A percentile compares a stretch with the other conserved stretches of the same genome.
These are phyloP conservation scores for Penicillium robsamsonii DNA, from an alignment of 495 filamentous ascomycete species.

Conservation along the genomic window DNA sequence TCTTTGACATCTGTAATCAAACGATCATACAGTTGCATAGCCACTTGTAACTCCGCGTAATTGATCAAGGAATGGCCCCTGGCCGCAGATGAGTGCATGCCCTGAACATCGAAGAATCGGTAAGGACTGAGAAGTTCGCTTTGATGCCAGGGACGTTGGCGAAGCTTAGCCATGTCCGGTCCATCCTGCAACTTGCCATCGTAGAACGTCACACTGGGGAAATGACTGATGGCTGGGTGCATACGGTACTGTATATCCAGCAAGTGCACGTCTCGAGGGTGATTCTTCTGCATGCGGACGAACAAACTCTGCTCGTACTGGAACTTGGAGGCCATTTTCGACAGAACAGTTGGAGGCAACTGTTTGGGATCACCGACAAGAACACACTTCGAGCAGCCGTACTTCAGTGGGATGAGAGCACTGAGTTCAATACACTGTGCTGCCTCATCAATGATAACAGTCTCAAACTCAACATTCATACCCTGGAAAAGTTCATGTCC, in stretches of 20 bases:
- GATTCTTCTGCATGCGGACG: slow-evolving; percentile 93
- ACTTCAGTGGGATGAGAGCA: slow-evolving; percentile 94
- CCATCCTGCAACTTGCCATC: slow-evolving; percentile 84
- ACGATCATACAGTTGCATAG: slow-evolving; percentile 77
- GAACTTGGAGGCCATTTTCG: slow-evolving; percentile 85
- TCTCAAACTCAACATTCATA: slow-evolving; percentile 94
- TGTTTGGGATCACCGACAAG: slow-evolving; percentile 98
- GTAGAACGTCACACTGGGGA: slow-evolving; percentile 90
- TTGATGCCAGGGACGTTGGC: slow-evolving; percentile 79
- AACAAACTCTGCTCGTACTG: slow-evolving; percentile 98
- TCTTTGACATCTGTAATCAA: slow-evolving; percentile 67
- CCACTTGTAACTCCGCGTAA: slow-evolving; percentile 76
- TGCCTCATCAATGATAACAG: slow-evolving; percentile 96
- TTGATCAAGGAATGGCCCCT: slow-evolving; percentile 90
- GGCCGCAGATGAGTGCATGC: slow-evolving; percentile 72
- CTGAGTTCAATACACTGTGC: slow-evolving; percentile 97
- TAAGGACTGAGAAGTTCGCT: slow-evolving; percentile 82
- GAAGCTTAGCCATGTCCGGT: slow-evolving; percentile 69
- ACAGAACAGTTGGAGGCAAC: slow-evolving; percentile 91
- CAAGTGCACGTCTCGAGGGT: slow-evolving; percentile 85
- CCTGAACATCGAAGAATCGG: slow-evolving; percentile 95
- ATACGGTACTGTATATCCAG: slow-evolving; percentile 97
- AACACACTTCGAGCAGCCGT: slow-evolving; percentile 94
- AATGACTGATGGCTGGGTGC: slow-evolving; percentile 91
- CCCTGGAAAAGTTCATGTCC: slow-evolving; percentile 98